Evolutionary conservation across 768 basidiomycete species (phyloP).

Genomic region (Rhodosporidiobolus odoratus): DNA sequence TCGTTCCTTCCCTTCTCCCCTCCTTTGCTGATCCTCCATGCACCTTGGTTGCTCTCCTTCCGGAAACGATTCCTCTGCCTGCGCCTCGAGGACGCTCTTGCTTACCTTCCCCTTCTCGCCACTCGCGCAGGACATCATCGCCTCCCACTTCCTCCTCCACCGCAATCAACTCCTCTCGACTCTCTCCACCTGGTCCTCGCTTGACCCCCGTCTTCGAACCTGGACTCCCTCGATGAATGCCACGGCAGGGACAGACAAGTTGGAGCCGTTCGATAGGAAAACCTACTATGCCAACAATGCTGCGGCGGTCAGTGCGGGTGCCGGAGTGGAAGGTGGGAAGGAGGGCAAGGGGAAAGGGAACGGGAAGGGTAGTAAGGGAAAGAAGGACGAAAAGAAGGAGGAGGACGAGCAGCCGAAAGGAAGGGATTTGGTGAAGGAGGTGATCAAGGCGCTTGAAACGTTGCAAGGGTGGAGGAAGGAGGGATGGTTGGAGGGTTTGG

Average conservation of each 20-base stretch:
- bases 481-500: no score
- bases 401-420: background rate
- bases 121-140: conserved; percentile 53
- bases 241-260: background rate
- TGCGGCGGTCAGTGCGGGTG: background rate
- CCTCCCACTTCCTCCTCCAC: conserved; percentile 51
- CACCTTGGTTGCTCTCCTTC: no score
- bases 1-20: conserved; percentile 32
- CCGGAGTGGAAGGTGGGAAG: background rate
- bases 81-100: no score
- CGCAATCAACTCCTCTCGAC: background rate
- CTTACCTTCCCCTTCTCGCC: background rate
- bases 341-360: background rate
- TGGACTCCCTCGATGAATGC: conserved; percentile 10
- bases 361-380: background rate
- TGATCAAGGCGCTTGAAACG: no score
- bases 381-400: background rate
- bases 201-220: conserved; percentile 1
- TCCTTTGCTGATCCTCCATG: background rate
- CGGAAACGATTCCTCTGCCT: no score
- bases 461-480: no score
- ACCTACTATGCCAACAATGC: background rate
- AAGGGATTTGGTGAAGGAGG: no score
- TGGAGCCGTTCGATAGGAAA: background rate
- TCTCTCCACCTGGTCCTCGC: background rate